Evolutionary conservation across 331 rosid species (phyloP).

Genomic region (Quercus tomentella): DNA sequence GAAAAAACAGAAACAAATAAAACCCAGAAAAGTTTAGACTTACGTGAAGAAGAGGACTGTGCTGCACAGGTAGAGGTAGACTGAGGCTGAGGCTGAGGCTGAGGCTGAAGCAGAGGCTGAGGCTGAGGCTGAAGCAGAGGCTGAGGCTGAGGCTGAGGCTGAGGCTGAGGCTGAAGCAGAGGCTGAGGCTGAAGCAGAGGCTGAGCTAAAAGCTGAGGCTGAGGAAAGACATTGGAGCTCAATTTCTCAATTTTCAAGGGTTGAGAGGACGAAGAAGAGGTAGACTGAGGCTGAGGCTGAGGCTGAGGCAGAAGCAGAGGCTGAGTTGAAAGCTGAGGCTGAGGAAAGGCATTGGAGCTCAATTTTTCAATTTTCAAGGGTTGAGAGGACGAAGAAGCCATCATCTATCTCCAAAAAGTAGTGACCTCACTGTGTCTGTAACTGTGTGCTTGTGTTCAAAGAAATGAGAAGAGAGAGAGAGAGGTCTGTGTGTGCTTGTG

Average conservation of each 20-base stretch:
- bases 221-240: neutral
- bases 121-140: neutral
- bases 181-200: neutral
- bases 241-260: neutral
- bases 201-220: neutral
- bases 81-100: neutral
- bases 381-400: neutral
- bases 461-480: no score
- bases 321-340: neutral
- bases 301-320: neutral
- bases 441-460: no score
- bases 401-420: no score
- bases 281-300: neutral
- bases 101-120: neutral
- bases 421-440: no score
- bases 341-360: neutral
- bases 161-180: neutral
- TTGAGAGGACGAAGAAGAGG: neutral
- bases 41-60: neutral
- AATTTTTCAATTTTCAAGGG: neutral
- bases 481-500: no score
- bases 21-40: neutral
- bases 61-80: neutral
- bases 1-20: neutral
- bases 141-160: neutral